Evolutionary conservation across 371 early-diverging fungal genomes (phyloP).

Genomic region (Mortierella sp.): DNA sequence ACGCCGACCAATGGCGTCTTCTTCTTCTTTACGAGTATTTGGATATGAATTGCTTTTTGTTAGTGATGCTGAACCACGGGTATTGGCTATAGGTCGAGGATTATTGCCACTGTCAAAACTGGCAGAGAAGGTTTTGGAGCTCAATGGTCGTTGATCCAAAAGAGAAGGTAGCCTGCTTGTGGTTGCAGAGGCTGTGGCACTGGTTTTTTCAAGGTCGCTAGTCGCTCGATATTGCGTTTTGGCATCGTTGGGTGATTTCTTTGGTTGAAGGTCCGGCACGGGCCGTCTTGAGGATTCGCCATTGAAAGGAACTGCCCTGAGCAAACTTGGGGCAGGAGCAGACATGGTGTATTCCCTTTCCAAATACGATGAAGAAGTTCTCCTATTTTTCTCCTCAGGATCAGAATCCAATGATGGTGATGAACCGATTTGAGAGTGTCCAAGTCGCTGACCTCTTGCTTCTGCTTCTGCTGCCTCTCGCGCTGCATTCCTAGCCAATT

Average conservation of each 20-base stretch:
- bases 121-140: background rate
- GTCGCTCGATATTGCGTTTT: background rate
- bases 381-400: background rate
- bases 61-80: background rate
- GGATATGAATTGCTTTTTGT: background rate
- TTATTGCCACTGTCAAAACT: background rate
- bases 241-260: background rate
- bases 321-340: conserved; percentile 21
- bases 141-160: background rate
- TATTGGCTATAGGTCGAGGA: background rate
- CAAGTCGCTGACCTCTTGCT: conserved; percentile 3
- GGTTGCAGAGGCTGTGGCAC: background rate
- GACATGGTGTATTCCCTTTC: background rate
- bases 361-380: background rate
- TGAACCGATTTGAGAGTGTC: background rate
- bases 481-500: conserved; percentile 40
- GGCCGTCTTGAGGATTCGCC: conserved; percentile 40
- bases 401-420: background rate
- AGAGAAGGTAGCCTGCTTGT: background rate
- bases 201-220: background rate
- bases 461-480: conserved; percentile 32
- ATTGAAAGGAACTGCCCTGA: conserved; percentile 30
- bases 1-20: background rate
- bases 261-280: conserved; percentile 25
- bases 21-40: background rate